Conservation (phyloP, 192 early-diverging fungal species). For the Coemansia sp. region DNA sequence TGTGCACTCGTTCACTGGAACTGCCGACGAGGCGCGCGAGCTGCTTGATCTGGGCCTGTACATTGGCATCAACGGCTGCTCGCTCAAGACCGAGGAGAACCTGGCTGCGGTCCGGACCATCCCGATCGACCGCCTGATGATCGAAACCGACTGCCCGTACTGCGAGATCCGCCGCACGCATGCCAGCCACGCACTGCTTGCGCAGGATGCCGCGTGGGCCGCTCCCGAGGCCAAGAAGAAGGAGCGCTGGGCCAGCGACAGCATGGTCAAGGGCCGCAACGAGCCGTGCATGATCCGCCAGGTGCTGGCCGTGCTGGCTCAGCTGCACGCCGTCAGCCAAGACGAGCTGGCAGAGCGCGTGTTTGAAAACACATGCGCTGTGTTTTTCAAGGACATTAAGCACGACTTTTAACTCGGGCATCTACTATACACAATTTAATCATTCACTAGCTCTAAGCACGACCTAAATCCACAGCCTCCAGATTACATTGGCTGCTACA, state of each 20-base stretch:
- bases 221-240: constrained; percentile 64
- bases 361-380: constrained; percentile 63
- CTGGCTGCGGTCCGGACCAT: constrained; percentile 67
- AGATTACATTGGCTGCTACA: background rate
- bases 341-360: constrained; percentile 58
- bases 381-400: constrained; percentile 59
- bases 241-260: constrained; percentile 56
- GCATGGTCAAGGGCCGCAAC: constrained; percentile 78
- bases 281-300: constrained; percentile 80
- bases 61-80: constrained; percentile 98
- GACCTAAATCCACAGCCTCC: too few relatives aligned
- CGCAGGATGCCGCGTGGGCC: constrained; percentile 10
- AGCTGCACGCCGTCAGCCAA: constrained; percentile 55
- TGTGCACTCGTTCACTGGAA: constrained; percentile 89
- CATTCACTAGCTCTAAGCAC: too few relatives aligned
- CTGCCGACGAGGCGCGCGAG: constrained; percentile 60
- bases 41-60: constrained; percentile 69
- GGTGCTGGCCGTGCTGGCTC: constrained; percentile 68
- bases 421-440: background rate
- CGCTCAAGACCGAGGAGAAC: constrained; percentile 85
- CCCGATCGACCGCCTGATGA: constrained; percentile 78
- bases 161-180: constrained; percentile 88
- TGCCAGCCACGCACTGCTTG: constrained; percentile 66
- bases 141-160: constrained; percentile 95
- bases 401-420: background rate